Conservation (phyloP, 345 rosid genomes). For the Laguncularia racemosa region DNA sequence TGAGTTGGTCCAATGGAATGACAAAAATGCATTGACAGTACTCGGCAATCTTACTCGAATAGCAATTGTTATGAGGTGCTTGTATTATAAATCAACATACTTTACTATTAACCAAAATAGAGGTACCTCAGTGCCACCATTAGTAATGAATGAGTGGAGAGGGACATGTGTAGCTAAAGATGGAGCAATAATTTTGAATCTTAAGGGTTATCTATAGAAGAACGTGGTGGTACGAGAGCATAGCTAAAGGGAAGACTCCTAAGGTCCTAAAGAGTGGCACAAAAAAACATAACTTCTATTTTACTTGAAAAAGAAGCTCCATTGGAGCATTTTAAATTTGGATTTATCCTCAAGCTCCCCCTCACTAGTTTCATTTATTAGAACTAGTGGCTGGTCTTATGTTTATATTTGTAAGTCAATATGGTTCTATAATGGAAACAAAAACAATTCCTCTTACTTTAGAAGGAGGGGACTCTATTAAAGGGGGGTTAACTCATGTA, state of each 20-base stretch:
- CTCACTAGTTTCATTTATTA: constrained; percentile 9
- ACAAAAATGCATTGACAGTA: constrained; percentile 86
- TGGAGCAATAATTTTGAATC: constrained; percentile 12
- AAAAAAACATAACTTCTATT: constrained; percentile 37
- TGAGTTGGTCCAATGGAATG: constrained; percentile 86
- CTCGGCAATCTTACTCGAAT: constrained; percentile 89
- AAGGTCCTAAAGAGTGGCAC: constrained; percentile 52
- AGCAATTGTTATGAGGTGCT: constrained; percentile 93
- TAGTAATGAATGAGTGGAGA: constrained; percentile 57
- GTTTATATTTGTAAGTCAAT: background rate
- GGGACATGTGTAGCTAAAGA: constrained; percentile 24
- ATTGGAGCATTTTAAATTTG: constrained; percentile 60
- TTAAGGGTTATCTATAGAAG: constrained; percentile 73
- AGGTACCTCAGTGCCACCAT: constrained; percentile 21
- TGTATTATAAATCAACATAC: constrained; percentile 81
- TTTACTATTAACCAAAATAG: constrained; percentile 39
- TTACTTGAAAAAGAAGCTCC: constrained; percentile 53
- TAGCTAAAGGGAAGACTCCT: constrained; percentile 46
- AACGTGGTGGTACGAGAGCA: constrained; percentile 61
- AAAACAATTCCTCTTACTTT: constrained; percentile 20
- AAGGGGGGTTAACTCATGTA: constrained; percentile 21
- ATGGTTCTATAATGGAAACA: constrained; percentile 13
- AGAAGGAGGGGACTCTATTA: constrained; percentile 7
- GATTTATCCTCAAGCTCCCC: constrained; percentile 30
- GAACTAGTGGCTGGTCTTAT: no score